Evolutionary conservation across 805 yeast species (phyloP), one percentile per base, ranked within the genome.

Genomic region (Brettanomyces custersianus): DNA sequence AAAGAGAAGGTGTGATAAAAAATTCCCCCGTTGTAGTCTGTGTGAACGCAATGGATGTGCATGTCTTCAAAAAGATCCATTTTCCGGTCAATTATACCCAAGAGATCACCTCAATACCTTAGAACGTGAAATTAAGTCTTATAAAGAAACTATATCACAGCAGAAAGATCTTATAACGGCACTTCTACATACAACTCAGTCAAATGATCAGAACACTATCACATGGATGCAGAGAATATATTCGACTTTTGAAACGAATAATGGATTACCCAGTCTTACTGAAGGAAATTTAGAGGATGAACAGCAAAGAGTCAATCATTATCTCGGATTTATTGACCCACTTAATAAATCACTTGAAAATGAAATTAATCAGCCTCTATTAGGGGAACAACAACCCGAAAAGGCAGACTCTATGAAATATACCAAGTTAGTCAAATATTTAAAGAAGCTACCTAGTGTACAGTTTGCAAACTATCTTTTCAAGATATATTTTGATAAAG

Each of bases 401-500:
- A n/a, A n/a, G n/a, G n/a, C n/a, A n/a, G n/a, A n/a, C n/a, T n/a
- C n/a, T n/a, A n/a, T n/a, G n/a, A n/a, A n/a, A n/a, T n/a, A n/a
- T n/a, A n/a, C n/a, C n/a, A n/a, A n/a, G n/a, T 15, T 29, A 8
- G 10, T 18, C 12, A 8, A 29, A 15, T 29, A 8, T 29, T 20
- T 29, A 7, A 18, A 29, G 9, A 15, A 13, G 11, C 21, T 29
- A 10, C 32, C 32, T 9, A 16, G 10, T 9, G 13, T 9, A 15
- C 32, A 29, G 21, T 18, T 29, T 15, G 11, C 32, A 9, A 29
- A 29, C 32, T 29, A 29, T 18, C 21, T 29, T 15, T 13, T 29
- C n/a, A 29, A 29, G 21, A 18, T 29, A 7, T 29, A 29, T 18
- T 10, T 29, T 29, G 32, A 29, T 20, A 29, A 29, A 8, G 32